phyloP scores from a whole-genome alignment of 2,329 filamentous ascomycete genomes.

The Fusarium sulawesiense region DNA sequence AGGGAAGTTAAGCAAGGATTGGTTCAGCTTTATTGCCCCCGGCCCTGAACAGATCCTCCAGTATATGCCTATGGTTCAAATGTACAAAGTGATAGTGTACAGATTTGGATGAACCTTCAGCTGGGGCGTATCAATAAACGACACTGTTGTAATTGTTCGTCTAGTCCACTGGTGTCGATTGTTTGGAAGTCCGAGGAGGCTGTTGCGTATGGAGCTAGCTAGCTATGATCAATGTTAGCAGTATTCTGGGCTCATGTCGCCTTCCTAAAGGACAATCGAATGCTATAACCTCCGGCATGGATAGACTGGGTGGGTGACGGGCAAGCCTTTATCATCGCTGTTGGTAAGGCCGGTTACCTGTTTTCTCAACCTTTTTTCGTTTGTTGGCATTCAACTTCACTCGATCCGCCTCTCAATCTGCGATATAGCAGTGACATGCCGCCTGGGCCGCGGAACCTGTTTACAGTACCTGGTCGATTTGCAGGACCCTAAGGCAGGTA shows the following conservation, averaged over 20 bases:
- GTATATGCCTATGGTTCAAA: conserved; percentile 3
- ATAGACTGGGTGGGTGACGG: conserved; percentile 14
- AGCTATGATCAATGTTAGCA: neutral
- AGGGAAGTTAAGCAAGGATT: conserved; percentile 38
- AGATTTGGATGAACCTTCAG: conserved; percentile 25
- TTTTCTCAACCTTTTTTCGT: conserved; percentile 13
- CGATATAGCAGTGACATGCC: conserved; percentile 40
- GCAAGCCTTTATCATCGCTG: conserved; percentile 6
- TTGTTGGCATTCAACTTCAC: conserved; percentile 7
- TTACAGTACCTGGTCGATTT: conserved; percentile 26
- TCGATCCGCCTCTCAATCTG: conserved; percentile 28
- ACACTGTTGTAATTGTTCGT: neutral
- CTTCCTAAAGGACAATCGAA: conserved; percentile 6
- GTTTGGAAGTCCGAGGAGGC: neutral
- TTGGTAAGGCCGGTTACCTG: neutral
- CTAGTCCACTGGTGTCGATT: neutral
- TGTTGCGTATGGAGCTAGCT: neutral
- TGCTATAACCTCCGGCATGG: neutral
- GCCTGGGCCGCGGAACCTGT: conserved; percentile 36
- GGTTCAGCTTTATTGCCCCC: conserved; percentile 29
- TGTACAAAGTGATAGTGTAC: neutral
- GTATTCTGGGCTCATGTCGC: neutral
- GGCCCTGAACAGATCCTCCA: neutral
- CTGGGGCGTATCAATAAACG: conserved; percentile 32
- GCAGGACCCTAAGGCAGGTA: conserved; percentile 15